phyloP scores from a whole-genome alignment of 176 grass and related monocot genomes.

The Oryza glumipatula region DNA sequence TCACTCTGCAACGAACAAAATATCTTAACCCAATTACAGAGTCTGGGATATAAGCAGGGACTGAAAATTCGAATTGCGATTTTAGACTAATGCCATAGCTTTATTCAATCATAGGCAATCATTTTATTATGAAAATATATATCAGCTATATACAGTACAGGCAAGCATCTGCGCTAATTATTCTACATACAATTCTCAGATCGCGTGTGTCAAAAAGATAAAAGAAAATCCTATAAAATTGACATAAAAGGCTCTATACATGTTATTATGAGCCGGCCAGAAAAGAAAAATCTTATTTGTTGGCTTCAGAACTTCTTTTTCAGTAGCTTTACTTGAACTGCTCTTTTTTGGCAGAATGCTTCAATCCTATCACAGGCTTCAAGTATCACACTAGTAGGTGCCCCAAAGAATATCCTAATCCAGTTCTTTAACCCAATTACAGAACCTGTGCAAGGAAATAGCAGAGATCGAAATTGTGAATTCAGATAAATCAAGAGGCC shows the following conservation, averaged over 20 bases:
- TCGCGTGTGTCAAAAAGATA: neutral
- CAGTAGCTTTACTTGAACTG: constrained; percentile 44
- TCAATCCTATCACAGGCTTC: constrained; percentile 85
- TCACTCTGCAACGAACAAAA: too few species aligned
- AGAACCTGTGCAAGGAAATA: constrained; percentile 57
- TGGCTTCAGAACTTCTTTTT: constrained; percentile 31
- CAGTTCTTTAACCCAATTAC: constrained; percentile 91
- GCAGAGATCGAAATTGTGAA: neutral
- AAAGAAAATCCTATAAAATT: neutral
- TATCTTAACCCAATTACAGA: too few species aligned
- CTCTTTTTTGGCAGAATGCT: constrained; percentile 64
- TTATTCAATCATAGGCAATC: neutral
- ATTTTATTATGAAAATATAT: neutral
- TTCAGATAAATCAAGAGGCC: neutral
- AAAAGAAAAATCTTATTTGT: constrained; percentile 28
- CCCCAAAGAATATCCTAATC: constrained; percentile 86
- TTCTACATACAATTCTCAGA: constrained; percentile 40
- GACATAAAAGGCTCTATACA: neutral
- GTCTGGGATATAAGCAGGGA: neutral
- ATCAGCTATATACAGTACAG: neutral
- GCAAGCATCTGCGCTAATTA: constrained; percentile 1
- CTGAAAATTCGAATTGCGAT: neutral
- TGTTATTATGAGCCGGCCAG: neutral
- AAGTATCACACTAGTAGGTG: constrained; percentile 49
- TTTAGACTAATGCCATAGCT: neutral